These are phyloP conservation scores for Penicillium herquei DNA, from an alignment of 495 filamentous ascomycete species.

Conservation along the genomic window DNA sequence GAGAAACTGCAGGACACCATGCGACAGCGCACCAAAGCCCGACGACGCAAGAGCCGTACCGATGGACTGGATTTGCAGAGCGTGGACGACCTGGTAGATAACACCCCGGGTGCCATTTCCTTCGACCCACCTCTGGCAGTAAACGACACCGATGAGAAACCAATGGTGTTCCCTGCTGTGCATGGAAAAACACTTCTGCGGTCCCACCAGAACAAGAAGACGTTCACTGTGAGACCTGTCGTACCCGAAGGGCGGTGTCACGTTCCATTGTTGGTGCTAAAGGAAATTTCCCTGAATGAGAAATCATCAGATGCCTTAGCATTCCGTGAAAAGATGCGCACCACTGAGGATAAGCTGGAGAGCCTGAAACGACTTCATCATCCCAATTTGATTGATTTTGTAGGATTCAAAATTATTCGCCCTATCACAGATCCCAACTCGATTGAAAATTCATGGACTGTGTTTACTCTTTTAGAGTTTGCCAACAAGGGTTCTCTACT, in stretches of 20 bases:
- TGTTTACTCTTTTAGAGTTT: constrained; percentile 75
- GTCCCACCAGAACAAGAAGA: constrained; percentile 55
- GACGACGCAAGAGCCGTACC: constrained; percentile 40
- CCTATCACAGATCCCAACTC: constrained; percentile 27
- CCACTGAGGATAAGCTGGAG: constrained; percentile 72
- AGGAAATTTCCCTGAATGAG: constrained; percentile 47
- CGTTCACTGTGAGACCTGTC: constrained; percentile 67
- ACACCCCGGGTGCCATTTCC: constrained; percentile 48
- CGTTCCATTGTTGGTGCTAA: constrained; percentile 65
- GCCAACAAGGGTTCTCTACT: constrained; percentile 79
- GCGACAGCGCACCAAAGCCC: constrained; percentile 44
- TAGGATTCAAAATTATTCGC: constrained; percentile 74
- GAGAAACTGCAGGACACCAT: constrained; percentile 77
- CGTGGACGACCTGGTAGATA: constrained; percentile 33
- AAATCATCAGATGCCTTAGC: constrained; percentile 39
- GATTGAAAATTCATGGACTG: constrained; percentile 58
- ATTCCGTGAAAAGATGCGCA: constrained; percentile 57
- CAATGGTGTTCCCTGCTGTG: constrained; percentile 61
- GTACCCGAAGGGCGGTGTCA: constrained; percentile 46
- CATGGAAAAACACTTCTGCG: constrained; percentile 58
- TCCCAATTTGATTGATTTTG: constrained; percentile 70
- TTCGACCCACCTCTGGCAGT: constrained; percentile 72
- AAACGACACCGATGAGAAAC: constrained; percentile 55
- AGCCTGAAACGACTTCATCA: constrained; percentile 70
- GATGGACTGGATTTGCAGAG: constrained; percentile 32